Conservation (phyloP, 1,139 yeast genomes). For the Suzukiozyma palmioleophila region DNA sequence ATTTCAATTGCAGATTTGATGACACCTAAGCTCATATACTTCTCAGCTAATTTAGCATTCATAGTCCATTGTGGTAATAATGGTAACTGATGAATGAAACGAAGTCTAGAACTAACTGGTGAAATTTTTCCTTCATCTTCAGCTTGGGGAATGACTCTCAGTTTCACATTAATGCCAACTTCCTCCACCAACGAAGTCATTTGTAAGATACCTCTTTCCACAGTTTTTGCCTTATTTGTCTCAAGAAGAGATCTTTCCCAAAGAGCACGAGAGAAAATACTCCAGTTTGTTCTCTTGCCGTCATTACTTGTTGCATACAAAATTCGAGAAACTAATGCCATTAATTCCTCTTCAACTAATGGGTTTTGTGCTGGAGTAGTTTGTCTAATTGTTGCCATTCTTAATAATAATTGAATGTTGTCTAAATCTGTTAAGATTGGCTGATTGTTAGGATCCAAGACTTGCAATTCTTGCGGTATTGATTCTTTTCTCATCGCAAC, state of each 20-base stretch:
- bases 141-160: constrained; percentile 53
- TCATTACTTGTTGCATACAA: constrained; percentile 44
- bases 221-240: constrained; percentile 74
- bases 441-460: constrained; percentile 76
- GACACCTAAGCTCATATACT: constrained; percentile 82
- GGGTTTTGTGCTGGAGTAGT: constrained; percentile 70
- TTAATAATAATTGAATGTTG: constrained; percentile 62
- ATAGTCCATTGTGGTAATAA: constrained; percentile 82
- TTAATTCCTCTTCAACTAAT: constrained; percentile 75
- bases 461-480: constrained; percentile 53
- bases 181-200: constrained; percentile 92
- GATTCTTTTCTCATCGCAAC: constrained; percentile 56
- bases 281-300: constrained; percentile 55
- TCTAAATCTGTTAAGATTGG: constrained; percentile 72
- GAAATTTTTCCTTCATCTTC: constrained; percentile 19
- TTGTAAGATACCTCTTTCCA: constrained; percentile 91
- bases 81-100: constrained; percentile 71
- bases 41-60: constrained; percentile 81
- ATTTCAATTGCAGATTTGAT: constrained; percentile 85
- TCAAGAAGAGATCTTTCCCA: constrained; percentile 91
- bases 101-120: constrained; percentile 49
- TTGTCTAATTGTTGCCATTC: constrained; percentile 61
- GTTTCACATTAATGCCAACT: constrained; percentile 64
- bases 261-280: constrained; percentile 73
- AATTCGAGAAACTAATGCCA: constrained; percentile 70